Base-by-base conservation (phyloP, 2,329 filamentous ascomycete species). In the Magnaporthiopsis poae region DNA sequence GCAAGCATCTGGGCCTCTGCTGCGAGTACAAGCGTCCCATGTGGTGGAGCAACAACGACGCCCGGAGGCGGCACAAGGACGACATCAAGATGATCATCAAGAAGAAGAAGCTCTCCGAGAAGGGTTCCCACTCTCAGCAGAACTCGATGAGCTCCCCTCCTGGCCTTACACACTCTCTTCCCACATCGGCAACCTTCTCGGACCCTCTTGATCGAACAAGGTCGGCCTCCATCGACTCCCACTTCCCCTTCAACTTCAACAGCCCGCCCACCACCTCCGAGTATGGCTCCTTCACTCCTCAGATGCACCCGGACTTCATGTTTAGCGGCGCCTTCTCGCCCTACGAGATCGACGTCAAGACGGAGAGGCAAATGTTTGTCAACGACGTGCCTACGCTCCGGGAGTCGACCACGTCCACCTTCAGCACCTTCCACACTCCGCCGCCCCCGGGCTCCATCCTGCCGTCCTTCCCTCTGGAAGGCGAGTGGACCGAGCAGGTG, bases 71-170 rank as follows among this genome's bases (percentile, higher is more conserved):
- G 67, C 92, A 97, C 77, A 99, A 98, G 81, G 95, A 98, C 75
- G 82, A 89, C 71, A 96, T 99, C 84, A 99, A 99, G 84, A 89
- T 90, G 78, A 91, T 94, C 78, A 98, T 99, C 83, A 97, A 96
- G 86, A 87, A 89, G 76, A 98, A 95, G 76, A 98, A 98, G 85
- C 84, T 96, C 71, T 88, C 88, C 33, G 94, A 97, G 80, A 96
- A 96, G 86, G 83, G 86, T 65, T 83, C 87, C 65, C 79, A 82
- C 73, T 80, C 80, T 61, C 81, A 86, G 66, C 81, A 83, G 69
- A 82, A 82, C 66, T 81, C 84, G 60, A 79, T 85, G 71, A 81
- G 85, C 77, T 90, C 90, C 66, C 91, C 91, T 70, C 90, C 90
- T 12, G 88, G 89, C 70, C 84, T 95, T 66, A 91, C 90, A 73